Percentiles rank a stretch among this genome's conserved stretches.
These are phyloP conservation scores for Plasmopara viticola DNA, from an alignment of 352 stramenopile species.

Conservation along the genomic window DNA sequence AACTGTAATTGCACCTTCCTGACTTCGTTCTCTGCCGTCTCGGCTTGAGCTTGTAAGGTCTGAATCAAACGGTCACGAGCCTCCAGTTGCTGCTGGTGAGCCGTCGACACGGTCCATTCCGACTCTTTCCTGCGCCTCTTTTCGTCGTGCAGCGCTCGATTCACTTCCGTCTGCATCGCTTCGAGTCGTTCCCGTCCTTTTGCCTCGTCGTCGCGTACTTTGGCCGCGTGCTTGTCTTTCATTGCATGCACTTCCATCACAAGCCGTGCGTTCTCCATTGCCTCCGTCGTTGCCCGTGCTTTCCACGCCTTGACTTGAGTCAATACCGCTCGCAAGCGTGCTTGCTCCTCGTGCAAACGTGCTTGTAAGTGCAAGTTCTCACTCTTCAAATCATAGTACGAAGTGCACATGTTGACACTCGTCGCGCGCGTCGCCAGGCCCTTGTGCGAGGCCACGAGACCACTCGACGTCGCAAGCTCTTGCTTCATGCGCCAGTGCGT, in stretches of 20 bases:
- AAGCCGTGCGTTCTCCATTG: conserved; percentile 27
- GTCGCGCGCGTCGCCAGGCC: conserved; percentile 6
- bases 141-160: conserved; percentile 41
- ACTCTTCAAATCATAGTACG: conserved; percentile 79
- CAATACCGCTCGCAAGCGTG: conserved; percentile 14
- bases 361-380: conserved; percentile 50
- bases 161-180: conserved; percentile 42
- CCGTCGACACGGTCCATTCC: conserved; percentile 14
- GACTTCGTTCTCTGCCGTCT: conserved; percentile 22
- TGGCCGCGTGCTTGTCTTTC: conserved; percentile 41
- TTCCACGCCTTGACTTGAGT: conserved; percentile 22
- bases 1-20: conserved; percentile 8
- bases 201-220: conserved; percentile 29
- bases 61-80: conserved; percentile 20
- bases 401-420: conserved; percentile 68
- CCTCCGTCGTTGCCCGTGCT: conserved; percentile 17
- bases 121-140: conserved; percentile 38
- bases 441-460: conserved; percentile 17
- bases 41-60: conserved; percentile 4
- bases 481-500: conserved; percentile 82
- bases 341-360: conserved; percentile 21
- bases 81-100: conserved; percentile 18
- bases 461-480: conserved; percentile 13
- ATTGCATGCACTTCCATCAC: conserved; percentile 39
- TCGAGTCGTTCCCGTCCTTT: conserved; percentile 47